Evolutionary conservation across 1,284 basidiomycete species (phyloP).

Genomic region (Chalciporus piperatoides): DNA sequence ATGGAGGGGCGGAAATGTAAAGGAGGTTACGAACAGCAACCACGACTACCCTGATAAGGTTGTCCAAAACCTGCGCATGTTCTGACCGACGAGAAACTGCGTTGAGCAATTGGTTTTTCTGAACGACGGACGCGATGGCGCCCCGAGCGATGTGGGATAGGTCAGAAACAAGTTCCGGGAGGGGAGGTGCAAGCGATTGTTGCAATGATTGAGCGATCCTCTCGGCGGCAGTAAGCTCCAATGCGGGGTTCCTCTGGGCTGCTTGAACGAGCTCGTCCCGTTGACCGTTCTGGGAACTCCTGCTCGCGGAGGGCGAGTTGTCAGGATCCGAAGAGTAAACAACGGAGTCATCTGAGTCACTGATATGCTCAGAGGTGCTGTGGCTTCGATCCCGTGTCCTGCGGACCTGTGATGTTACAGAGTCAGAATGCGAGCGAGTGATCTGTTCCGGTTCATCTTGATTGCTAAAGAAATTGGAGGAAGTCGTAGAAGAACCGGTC

Average conservation of each 20-base stretch:
- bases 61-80: slow-evolving; percentile 57
- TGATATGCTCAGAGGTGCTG: slow-evolving; percentile 46
- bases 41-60: slow-evolving; percentile 63
- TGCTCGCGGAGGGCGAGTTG: slow-evolving; percentile 34
- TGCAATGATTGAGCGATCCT: slow-evolving; percentile 64
- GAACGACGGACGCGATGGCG: slow-evolving; percentile 60
- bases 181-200: slow-evolving; percentile 52
- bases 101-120: slow-evolving; percentile 49
- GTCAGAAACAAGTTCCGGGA: slow-evolving; percentile 55
- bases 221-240: slow-evolving; percentile 62
- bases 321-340: slow-evolving; percentile 55
- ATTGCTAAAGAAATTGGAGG: slow-evolving; percentile 26
- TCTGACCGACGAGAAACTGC: slow-evolving; percentile 45
- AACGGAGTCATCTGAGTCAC: slow-evolving; percentile 76
- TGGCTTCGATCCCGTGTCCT: slow-evolving; percentile 27
- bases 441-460: slow-evolving; percentile 28
- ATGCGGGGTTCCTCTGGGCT: slow-evolving; percentile 22
- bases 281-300: slow-evolving; percentile 31
- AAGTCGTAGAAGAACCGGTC: slow-evolving; percentile 33
- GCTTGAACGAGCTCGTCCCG: slow-evolving; percentile 17
- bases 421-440: slow-evolving; percentile 37
- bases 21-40: slow-evolving; percentile 68
- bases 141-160: slow-evolving; percentile 55
- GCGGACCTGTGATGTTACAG: slow-evolving; percentile 21
- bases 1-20: slow-evolving; percentile 64